A percentile compares a stretch with the other conserved stretches of the same genome.
Evolutionary conservation across 1,284 basidiomycete species (phyloP).

Genomic region (Pseudozyma sp.): DNA sequence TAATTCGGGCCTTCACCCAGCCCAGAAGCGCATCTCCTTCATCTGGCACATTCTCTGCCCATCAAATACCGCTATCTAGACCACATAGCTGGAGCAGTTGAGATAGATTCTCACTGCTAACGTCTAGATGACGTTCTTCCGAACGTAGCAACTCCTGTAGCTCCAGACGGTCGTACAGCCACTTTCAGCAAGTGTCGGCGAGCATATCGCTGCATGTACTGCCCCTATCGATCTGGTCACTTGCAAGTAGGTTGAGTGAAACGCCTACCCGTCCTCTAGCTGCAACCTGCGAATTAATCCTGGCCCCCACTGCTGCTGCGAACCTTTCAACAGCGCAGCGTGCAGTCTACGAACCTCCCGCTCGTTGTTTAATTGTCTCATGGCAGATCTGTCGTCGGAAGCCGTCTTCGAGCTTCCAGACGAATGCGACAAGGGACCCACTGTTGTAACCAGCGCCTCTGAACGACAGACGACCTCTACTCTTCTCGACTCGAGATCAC

Average conservation of each 20-base stretch:
- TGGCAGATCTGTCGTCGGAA: no score
- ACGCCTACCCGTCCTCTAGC: slow-evolving; percentile 1
- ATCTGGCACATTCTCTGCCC: no score
- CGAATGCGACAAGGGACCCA: not conserved
- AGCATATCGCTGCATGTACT: not conserved
- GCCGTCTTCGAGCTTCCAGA: no score
- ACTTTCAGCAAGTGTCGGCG: no score
- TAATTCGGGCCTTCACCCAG: no score
- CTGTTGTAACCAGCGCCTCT: not conserved
- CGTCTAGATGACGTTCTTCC: slow-evolving; percentile 6
- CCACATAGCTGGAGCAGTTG: slow-evolving; percentile 9
- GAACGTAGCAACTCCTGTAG: not conserved
- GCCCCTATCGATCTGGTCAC: not conserved
- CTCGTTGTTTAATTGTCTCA: not conserved
- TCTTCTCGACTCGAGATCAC: not conserved
- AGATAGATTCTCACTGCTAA: slow-evolving; percentile 14
- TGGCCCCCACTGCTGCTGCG: not conserved
- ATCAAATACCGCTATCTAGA: no score
- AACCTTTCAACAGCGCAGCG: not conserved
- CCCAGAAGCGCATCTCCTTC: no score
- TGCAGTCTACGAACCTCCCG: not conserved
- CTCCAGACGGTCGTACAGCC: no score
- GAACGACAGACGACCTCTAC: not conserved
- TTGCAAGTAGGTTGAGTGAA: slow-evolving; percentile 24
- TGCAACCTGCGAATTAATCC: not conserved